A percentile compares a stretch with the other conserved stretches of the same genome.
Conservation (phyloP, 2,329 filamentous ascomycete genomes). For the Leptosphaerulina australis region DNA sequence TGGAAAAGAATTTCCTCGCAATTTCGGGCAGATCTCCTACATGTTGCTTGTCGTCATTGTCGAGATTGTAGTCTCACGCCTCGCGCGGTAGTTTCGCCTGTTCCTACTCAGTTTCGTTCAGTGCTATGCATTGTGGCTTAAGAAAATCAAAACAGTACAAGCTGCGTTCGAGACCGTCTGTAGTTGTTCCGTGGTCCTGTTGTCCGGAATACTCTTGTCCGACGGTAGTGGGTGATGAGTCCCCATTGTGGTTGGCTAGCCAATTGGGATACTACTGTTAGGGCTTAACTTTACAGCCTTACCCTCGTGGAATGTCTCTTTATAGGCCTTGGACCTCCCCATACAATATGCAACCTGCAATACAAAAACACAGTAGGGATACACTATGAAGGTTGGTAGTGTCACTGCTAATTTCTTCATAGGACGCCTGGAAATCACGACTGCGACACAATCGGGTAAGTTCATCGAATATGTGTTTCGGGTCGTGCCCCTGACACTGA, state of each 20-base stretch:
- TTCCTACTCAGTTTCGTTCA: not conserved
- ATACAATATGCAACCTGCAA: not conserved
- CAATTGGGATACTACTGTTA: not conserved
- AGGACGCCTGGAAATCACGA: no score
- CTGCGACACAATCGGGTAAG: not conserved
- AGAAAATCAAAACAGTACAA: not conserved
- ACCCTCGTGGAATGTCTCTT: not conserved
- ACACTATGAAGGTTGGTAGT: no score
- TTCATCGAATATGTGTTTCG: not conserved
- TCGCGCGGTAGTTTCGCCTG: not conserved
- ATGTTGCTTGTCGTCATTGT: not conserved
- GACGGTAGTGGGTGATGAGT: not conserved
- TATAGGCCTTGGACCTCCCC: not conserved
- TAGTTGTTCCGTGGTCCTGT: not conserved
- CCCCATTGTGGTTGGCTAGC: conserved; percentile 1
- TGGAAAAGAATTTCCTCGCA: not conserved
- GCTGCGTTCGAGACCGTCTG: not conserved
- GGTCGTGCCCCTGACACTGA: not conserved
- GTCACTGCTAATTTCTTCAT: not conserved
- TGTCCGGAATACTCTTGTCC: conserved; percentile 5
- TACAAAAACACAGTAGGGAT: not conserved
- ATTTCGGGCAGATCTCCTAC: not conserved
- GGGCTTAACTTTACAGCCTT: not conserved
- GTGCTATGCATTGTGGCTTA: conserved; percentile 5
- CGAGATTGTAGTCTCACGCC: not conserved